phyloP scores from a whole-genome alignment of 441 rosid genomes.

The Pelargonium citronellum region DNA sequence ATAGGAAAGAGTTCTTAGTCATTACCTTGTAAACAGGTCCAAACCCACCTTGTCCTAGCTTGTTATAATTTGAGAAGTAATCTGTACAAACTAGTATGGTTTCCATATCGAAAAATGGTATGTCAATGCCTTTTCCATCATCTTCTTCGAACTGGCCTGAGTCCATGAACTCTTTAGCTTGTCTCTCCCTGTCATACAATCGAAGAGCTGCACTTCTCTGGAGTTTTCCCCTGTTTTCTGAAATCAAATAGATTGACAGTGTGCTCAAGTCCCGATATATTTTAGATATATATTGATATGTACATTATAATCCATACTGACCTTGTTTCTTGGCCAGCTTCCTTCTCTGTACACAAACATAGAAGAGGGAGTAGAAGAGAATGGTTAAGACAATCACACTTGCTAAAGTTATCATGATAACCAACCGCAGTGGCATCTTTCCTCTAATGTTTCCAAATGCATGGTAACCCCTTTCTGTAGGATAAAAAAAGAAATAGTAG shows the following conservation, averaged over 20 bases:
- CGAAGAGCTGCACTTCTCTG: conserved; percentile 25
- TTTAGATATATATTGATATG: not conserved
- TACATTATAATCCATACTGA: conserved; percentile 14
- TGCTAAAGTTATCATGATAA: conserved; percentile 31
- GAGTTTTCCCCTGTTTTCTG: conserved; percentile 29
- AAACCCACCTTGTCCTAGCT: conserved; percentile 58
- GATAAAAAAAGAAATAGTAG: not conserved
- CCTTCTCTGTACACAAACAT: conserved; percentile 36
- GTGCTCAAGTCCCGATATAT: not conserved
- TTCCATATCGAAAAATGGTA: conserved; percentile 44
- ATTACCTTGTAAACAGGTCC: conserved; percentile 56
- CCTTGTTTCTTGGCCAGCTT: conserved; percentile 30
- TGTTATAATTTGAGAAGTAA: conserved; percentile 43
- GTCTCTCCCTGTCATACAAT: conserved; percentile 38
- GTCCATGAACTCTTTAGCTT: conserved; percentile 39
- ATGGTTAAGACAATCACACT: conserved; percentile 31
- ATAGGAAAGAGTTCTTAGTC: not conserved
- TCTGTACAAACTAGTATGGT: conserved; percentile 46
- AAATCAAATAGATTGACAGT: conserved; percentile 4
- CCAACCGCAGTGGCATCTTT: conserved; percentile 28
- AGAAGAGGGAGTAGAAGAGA: conserved; percentile 32
- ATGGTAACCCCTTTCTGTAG: conserved; percentile 31
- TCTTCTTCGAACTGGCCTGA: conserved; percentile 39
- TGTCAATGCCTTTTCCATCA: conserved; percentile 40
- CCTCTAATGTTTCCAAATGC: conserved; percentile 18